These are phyloP conservation scores for Cylindrodendrum hubeiense DNA, from an alignment of 2,329 filamentous ascomycete species.

Conservation along the genomic window DNA sequence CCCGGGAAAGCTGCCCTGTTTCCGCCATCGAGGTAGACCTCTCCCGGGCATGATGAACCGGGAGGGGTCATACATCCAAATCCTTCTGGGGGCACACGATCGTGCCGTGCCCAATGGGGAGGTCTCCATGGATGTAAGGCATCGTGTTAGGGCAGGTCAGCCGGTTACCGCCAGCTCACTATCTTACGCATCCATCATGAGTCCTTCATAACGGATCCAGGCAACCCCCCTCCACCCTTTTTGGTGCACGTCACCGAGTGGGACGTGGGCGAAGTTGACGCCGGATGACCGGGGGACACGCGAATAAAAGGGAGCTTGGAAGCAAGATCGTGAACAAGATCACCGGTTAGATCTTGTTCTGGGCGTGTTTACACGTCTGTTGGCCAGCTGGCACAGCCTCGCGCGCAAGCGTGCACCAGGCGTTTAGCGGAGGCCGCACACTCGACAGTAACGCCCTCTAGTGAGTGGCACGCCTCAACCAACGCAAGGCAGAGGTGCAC, in stretches of 20 bases:
- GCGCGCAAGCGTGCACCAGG: conserved; percentile 21
- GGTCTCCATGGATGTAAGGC: conserved; percentile 20
- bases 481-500: conserved; percentile 18
- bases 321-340: conserved; percentile 38
- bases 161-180: conserved; percentile 29
- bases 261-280: conserved; percentile 25
- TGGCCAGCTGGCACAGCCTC: conserved; percentile 33
- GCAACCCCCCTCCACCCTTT: conserved; percentile 23
- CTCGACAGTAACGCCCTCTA: conserved; percentile 26
- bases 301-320: conserved; percentile 25
- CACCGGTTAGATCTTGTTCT: conserved; percentile 30
- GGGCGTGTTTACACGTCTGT: conserved; percentile 19
- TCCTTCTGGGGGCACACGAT: conserved; percentile 19
- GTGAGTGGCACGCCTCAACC: conserved; percentile 21
- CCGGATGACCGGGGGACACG: conserved; percentile 33
- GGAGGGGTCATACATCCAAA: conserved; percentile 16
- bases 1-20: background rate
- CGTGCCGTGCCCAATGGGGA: conserved; percentile 28
- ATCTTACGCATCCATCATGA: conserved; percentile 27
- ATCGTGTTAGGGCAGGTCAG: conserved; percentile 28
- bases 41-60: conserved; percentile 5
- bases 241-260: conserved; percentile 37
- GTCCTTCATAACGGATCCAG: conserved; percentile 24
- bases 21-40: background rate
- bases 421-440: conserved; percentile 34